These are phyloP conservation scores for Ceratocystis diversiconidia DNA, from an alignment of 2,329 filamentous ascomycete species.

Conservation along the genomic window DNA sequence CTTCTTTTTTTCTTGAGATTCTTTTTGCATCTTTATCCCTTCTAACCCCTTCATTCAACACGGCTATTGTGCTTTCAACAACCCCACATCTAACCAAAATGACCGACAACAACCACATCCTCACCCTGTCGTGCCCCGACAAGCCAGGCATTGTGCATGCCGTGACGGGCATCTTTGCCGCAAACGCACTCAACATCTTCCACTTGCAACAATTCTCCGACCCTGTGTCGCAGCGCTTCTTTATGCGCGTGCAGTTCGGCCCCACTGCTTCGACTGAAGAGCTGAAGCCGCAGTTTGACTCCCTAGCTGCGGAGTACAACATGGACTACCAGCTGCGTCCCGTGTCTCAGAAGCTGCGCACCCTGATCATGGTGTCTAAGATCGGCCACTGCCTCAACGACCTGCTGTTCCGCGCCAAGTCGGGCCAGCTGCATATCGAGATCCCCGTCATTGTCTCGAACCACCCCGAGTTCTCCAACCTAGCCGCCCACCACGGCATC, in stretches of 20 bases:
- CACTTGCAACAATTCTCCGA: conserved; percentile 78
- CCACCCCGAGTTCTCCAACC: conserved; percentile 55
- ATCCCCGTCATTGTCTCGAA: conserved; percentile 70
- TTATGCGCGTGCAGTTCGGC: conserved; percentile 78
- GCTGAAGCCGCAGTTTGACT: conserved; percentile 41
- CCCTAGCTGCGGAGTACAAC: conserved; percentile 46
- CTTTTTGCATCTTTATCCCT: neutral
- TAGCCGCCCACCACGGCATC: conserved; percentile 61
- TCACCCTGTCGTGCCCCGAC: conserved; percentile 74
- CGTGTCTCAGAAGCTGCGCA: conserved; percentile 53
- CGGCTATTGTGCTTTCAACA: conserved; percentile 6
- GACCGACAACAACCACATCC: conserved; percentile 36
- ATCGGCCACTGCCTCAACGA: conserved; percentile 45
- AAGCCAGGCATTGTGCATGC: conserved; percentile 74
- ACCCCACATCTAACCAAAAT: conserved; percentile 12
- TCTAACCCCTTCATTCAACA: neutral
- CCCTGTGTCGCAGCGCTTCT: conserved; percentile 59
- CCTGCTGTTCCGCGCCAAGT: conserved; percentile 64
- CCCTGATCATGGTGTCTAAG: conserved; percentile 62
- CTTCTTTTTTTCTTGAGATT: neutral
- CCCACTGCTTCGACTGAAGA: conserved; percentile 36
- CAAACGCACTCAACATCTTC: conserved; percentile 63
- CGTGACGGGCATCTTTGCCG: conserved; percentile 63
- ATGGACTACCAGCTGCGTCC: conserved; percentile 62
- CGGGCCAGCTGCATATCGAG: conserved; percentile 59